These are phyloP conservation scores for Dioscorea dumetorum DNA, from an alignment of 106 monocot genomes.

Conservation along the genomic window DNA sequence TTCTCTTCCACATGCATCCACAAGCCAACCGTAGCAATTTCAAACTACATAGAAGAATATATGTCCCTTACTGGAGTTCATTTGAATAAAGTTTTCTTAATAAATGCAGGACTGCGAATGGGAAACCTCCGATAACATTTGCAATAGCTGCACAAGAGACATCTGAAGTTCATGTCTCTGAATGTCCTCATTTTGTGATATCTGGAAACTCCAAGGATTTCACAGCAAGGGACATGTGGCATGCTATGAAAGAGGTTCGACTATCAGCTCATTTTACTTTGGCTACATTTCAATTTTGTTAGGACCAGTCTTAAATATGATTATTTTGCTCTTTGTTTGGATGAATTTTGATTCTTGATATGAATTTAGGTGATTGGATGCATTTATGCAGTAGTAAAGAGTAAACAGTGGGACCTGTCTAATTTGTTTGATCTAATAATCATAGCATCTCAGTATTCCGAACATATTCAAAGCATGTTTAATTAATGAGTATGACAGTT, in stretches of 20 bases:
- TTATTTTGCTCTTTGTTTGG: neutral
- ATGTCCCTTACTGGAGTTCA: neutral
- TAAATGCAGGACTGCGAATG: constrained; percentile 56
- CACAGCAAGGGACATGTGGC: constrained; percentile 84
- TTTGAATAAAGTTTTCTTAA: neutral
- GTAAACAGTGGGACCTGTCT: no score
- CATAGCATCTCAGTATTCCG: no score
- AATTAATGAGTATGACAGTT: no score
- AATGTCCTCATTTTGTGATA: constrained; percentile 63
- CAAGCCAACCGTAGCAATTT: no score
- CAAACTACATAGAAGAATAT: no score
- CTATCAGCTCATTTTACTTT: neutral
- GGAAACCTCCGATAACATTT: constrained; percentile 72
- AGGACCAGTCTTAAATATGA: no score
- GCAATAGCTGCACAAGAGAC: constrained; percentile 91
- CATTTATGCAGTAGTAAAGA: no score
- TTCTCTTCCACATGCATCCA: no score
- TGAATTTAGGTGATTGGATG: no score
- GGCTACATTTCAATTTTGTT: neutral
- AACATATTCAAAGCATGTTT: no score
- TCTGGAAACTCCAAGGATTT: constrained; percentile 50
- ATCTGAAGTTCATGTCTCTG: constrained; percentile 64
- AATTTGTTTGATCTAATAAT: no score
- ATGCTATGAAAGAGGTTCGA: constrained; percentile 68
- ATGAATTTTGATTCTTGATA: neutral